Evolutionary conservation across 2,329 filamentous ascomycete genomes (phyloP).

Genomic region (Sclerotiophoma versabilis): DNA sequence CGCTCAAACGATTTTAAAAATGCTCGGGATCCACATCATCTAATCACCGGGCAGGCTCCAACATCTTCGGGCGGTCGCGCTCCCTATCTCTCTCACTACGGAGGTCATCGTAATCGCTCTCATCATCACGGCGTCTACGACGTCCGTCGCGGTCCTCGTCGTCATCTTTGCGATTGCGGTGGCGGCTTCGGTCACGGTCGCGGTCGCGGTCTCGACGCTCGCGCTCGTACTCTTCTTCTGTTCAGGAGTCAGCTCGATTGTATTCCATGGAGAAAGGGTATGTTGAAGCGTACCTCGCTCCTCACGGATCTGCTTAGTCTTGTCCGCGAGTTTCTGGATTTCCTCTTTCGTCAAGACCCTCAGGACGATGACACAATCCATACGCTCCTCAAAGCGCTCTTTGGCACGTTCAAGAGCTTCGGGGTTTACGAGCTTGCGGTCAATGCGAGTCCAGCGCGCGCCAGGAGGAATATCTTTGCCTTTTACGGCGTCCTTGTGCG

Average conservation of each 20-base stretch:
- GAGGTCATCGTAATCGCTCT: conserved; percentile 36
- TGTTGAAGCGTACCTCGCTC: conserved; percentile 24
- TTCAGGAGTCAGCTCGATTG: conserved; percentile 16
- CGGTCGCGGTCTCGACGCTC: conserved; percentile 39
- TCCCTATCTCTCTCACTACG: conserved; percentile 29
- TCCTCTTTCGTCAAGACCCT: conserved; percentile 87
- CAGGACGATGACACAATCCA: conserved; percentile 92
- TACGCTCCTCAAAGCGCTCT: conserved; percentile 89
- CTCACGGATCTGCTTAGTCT: conserved; percentile 79
- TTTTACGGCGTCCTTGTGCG: conserved; percentile 85
- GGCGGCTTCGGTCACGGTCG: conserved; percentile 36
- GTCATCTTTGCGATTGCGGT: conserved; percentile 40
- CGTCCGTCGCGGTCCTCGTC: conserved; percentile 26
- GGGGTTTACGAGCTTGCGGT: conserved; percentile 85
- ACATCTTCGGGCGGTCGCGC: conserved; percentile 33
- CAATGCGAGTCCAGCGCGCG: conserved; percentile 93
- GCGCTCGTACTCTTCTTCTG: conserved; percentile 45
- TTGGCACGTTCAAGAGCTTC: conserved; percentile 85
- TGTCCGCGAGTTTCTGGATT: conserved; percentile 84
- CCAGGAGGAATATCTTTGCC: conserved; percentile 72
- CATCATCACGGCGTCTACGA: conserved; percentile 32
- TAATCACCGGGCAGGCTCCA: conserved; percentile 44
- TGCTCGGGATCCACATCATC: conserved; percentile 1
- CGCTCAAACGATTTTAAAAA: background rate
- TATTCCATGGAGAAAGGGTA: background rate